Conservation (phyloP, 257 asterid species). For the Rhazya stricta region DNA sequence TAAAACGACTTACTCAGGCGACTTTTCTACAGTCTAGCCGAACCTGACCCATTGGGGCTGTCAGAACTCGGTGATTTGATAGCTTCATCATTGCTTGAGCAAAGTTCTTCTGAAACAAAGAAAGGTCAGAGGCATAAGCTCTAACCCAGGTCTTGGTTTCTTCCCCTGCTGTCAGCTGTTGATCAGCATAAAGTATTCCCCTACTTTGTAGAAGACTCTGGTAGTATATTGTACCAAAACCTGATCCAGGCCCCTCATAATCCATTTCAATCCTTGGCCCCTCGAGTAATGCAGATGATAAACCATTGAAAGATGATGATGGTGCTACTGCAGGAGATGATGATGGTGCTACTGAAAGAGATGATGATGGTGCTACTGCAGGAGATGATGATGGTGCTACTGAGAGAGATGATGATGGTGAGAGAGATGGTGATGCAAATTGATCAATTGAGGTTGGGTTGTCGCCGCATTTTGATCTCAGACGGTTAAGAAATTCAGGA, state of each 20-base stretch:
- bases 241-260: conserved; percentile 58
- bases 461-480: conserved; percentile 46
- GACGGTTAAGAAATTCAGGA: conserved; percentile 40
- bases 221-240: conserved; percentile 57
- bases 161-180: conserved; percentile 55
- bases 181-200: conserved; percentile 64
- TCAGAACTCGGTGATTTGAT: conserved; percentile 42
- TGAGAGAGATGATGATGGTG: conserved; percentile 13
- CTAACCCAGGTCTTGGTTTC: conserved; percentile 54
- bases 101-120: conserved; percentile 53
- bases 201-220: conserved; percentile 58
- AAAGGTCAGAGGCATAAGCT: conserved; percentile 54
- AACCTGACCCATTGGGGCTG: conserved; percentile 51
- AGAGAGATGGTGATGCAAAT: conserved; percentile 22
- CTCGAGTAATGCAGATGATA: conserved; percentile 15
- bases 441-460: conserved; percentile 22
- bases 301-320: conserved; percentile 14
- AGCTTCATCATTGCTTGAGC: conserved; percentile 66
- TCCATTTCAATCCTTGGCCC: conserved; percentile 59
- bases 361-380: conserved; percentile 24
- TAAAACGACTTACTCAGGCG: not conserved
- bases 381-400: conserved; percentile 20
- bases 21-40: conserved; percentile 20
- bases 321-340: conserved; percentile 23
- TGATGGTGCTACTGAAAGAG: conserved; percentile 28